A percentile compares a stretch with the other conserved stretches of the same genome.
Evolutionary conservation across 257 asterid species (phyloP).

Genomic region (Craterostigma plantagineum): DNA sequence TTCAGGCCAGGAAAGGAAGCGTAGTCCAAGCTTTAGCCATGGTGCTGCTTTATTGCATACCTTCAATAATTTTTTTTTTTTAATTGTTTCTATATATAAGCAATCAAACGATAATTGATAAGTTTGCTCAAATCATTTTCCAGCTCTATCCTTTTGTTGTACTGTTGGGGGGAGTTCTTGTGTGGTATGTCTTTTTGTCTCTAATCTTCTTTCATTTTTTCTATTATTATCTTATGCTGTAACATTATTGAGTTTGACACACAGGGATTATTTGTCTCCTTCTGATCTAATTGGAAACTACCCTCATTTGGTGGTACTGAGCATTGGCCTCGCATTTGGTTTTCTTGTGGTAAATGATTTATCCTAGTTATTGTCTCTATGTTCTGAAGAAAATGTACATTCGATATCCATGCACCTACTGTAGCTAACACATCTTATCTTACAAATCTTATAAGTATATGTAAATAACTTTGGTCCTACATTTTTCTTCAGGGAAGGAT

Average conservation of each 20-base stretch:
- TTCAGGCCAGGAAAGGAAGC: conserved; percentile 77
- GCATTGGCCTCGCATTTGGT: conserved; percentile 87
- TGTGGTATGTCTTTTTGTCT: conserved; percentile 35
- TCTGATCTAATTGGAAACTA: conserved; percentile 42
- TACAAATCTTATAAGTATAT: not conserved
- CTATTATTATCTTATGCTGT: conserved; percentile 9
- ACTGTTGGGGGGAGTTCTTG: conserved; percentile 69
- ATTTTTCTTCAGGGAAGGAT: conserved; percentile 72
- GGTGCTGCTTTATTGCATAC: conserved; percentile 25
- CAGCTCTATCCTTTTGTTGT: conserved; percentile 83
- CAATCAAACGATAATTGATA: not conserved
- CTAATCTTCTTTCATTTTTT: not conserved
- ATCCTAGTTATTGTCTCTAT: no score
- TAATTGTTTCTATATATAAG: conserved; percentile 7
- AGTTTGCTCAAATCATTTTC: conserved; percentile 11
- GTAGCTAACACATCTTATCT: no score
- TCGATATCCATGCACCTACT: no score
- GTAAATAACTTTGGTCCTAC: not conserved
- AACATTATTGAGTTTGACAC: conserved; percentile 1
- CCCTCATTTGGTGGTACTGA: conserved; percentile 51
- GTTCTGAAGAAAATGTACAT: no score
- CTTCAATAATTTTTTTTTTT: no score
- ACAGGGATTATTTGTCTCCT: conserved; percentile 84
- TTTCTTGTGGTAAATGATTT: conserved; percentile 65
- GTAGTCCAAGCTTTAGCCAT: conserved; percentile 82